phyloP scores from a whole-genome alignment of 2,329 filamentous ascomycete genomes.

The Neonectria coccinea region DNA sequence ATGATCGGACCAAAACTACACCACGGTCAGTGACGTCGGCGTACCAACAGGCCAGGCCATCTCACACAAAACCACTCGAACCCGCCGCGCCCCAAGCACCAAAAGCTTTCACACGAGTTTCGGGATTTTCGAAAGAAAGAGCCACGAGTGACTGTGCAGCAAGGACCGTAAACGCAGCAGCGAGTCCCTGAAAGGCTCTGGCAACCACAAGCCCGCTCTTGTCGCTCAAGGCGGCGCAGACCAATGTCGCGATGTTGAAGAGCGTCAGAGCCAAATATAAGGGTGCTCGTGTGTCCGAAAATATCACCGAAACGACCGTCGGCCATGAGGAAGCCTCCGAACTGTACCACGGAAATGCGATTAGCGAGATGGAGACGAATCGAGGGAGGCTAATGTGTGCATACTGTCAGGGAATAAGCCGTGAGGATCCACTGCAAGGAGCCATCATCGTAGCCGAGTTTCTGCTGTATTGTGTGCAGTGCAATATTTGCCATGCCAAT shows the following conservation, averaged over 20 bases:
- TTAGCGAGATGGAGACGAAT: no score
- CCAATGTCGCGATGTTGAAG: not conserved
- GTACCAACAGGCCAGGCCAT: not conserved
- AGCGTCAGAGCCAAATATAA: not conserved
- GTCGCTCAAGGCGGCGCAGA: not conserved
- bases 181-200: not conserved
- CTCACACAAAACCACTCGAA: not conserved
- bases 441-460: conserved; percentile 1
- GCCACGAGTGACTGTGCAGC: not conserved
- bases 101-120: not conserved
- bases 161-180: not conserved
- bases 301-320: not conserved
- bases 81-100: not conserved
- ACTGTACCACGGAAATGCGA: not conserved
- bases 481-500: conserved; percentile 2
- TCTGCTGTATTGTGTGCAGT: not conserved
- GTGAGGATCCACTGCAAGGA: not conserved
- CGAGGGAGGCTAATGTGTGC: not conserved
- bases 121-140: not conserved
- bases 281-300: not conserved
- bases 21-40: not conserved
- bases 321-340: not conserved
- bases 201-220: not conserved
- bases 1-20: not conserved
- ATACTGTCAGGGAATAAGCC: not conserved